phyloP scores from a whole-genome alignment of 306 rosid species.

The Cicer pinnatifidum region DNA sequence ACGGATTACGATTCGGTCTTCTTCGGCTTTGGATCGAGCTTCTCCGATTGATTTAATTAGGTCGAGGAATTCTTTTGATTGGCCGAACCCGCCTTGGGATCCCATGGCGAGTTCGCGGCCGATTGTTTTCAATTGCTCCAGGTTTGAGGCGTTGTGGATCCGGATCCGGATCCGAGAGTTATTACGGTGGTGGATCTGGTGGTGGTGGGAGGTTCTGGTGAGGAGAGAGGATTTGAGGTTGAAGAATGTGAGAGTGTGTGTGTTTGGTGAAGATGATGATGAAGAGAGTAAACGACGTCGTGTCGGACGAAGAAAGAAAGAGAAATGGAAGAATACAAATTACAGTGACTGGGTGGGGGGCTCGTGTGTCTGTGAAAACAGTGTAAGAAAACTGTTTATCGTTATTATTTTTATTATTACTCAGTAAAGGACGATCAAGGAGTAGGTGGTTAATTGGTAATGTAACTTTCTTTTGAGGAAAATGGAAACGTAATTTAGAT shows the following conservation, averaged over 20 bases:
- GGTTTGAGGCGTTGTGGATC: slow-evolving; percentile 7
- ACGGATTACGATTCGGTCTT: slow-evolving; percentile 83
- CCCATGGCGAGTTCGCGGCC: slow-evolving; percentile 98
- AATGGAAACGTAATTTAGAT: background rate
- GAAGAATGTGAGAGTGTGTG: background rate
- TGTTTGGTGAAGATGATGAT: background rate
- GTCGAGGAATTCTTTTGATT: slow-evolving; percentile 89
- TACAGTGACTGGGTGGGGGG: background rate
- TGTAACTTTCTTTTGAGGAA: background rate
- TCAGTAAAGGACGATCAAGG: background rate
- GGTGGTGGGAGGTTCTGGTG: background rate
- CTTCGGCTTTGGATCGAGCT: slow-evolving; percentile 95
- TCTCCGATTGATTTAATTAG: slow-evolving; percentile 95
- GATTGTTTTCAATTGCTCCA: slow-evolving; percentile 93
- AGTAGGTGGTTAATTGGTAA: background rate
- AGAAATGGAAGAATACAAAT: background rate
- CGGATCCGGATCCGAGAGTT: slow-evolving; percentile 30
- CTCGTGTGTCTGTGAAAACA: slow-evolving; percentile 7
- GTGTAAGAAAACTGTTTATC: background rate
- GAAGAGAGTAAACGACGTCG: slow-evolving; percentile 29
- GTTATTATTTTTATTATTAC: background rate
- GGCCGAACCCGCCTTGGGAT: slow-evolving; percentile 95
- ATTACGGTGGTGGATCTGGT: slow-evolving; percentile 20
- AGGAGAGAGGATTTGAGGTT: background rate
- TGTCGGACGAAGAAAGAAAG: slow-evolving; percentile 19